Evolutionary conservation across 306 rosid species (phyloP).

Genomic region (Mimosa pudica): DNA sequence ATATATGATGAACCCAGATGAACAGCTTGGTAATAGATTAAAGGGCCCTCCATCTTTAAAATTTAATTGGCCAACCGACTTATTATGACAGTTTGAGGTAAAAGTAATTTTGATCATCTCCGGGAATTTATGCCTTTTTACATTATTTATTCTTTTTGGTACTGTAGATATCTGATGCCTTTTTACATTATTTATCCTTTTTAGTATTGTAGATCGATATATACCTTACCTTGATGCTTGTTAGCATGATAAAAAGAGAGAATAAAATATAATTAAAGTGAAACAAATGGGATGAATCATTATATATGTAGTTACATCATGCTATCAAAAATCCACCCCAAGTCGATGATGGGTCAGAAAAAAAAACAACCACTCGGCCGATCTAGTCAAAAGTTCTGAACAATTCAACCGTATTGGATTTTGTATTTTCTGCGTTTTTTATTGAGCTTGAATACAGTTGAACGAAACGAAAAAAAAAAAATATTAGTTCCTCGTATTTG

Average conservation of each 20-base stretch:
- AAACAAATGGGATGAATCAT: neutral
- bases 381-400: no score
- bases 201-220: neutral
- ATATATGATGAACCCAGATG: neutral
- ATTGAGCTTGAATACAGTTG: no score
- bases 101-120: neutral
- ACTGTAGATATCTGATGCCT: neutral
- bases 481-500: no score
- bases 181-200: neutral
- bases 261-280: neutral
- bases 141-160: neutral
- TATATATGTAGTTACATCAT: neutral
- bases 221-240: neutral
- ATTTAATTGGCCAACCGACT: neutral
- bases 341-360: no score
- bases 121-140: neutral
- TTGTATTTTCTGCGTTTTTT: no score
- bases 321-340: no score
- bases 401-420: no score
- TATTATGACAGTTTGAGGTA: neutral
- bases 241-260: neutral
- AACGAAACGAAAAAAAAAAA: no score
- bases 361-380: no score
- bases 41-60: no score
- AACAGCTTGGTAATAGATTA: neutral